Conservation (phyloP, 495 filamentous ascomycete species). For the Xylaria cubensis region DNA sequence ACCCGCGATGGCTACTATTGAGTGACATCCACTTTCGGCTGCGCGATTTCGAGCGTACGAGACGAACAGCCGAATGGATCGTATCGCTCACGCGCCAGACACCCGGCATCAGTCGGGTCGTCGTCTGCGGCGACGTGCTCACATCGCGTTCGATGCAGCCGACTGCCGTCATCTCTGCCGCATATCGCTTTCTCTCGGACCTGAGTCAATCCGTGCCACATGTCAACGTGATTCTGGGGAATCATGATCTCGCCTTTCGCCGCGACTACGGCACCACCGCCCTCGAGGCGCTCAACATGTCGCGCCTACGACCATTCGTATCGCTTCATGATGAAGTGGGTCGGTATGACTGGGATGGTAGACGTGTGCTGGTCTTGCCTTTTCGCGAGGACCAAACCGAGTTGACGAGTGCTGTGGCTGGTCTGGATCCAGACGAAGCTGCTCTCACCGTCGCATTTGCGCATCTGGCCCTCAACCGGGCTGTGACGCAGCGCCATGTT, state of each 20-base stretch:
- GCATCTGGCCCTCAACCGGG: slow-evolving; percentile 44
- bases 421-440: slow-evolving; percentile 32
- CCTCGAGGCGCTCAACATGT: slow-evolving; percentile 42
- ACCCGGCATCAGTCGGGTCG: slow-evolving; percentile 36
- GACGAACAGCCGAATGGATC: slow-evolving; percentile 43
- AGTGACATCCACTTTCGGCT: slow-evolving; percentile 46
- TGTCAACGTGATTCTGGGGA: slow-evolving; percentile 43
- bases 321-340: slow-evolving; percentile 37
- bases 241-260: slow-evolving; percentile 46
- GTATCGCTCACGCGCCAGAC: slow-evolving; percentile 30
- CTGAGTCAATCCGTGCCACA: slow-evolving; percentile 40
- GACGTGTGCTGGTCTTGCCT: slow-evolving; percentile 39
- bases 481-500: slow-evolving; percentile 40
- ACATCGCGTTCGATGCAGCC: slow-evolving; percentile 42
- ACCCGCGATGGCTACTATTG: slow-evolving; percentile 39
- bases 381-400: slow-evolving; percentile 38
- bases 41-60: slow-evolving; percentile 37
- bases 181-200: slow-evolving; percentile 39
- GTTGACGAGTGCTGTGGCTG: slow-evolving; percentile 34
- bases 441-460: slow-evolving; percentile 39
- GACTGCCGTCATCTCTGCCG: slow-evolving; percentile 42
- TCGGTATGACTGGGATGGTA: slow-evolving; percentile 38
- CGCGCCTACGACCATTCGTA: slow-evolving; percentile 34
- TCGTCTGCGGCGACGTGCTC: slow-evolving; percentile 44
- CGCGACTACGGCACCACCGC: slow-evolving; percentile 41